Base-by-base conservation (phyloP, 2,329 filamentous ascomycete species). In the Aphanocladium album region DNA sequence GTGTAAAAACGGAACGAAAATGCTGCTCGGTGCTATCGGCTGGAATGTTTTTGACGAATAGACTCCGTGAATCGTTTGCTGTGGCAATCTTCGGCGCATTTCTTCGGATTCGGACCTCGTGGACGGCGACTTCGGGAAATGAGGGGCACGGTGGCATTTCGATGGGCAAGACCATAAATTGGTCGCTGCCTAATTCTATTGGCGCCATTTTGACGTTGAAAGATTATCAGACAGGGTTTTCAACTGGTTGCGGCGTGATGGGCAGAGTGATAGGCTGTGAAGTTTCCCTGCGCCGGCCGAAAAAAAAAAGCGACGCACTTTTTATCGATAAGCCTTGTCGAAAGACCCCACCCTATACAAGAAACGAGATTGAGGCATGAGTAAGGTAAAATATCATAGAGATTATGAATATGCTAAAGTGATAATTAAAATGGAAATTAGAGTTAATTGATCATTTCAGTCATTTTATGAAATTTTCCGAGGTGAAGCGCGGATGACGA, bases 11-110 rank as follows among this genome's bases (percentile, higher is more conserved):
- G 46, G 86, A 80, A 49, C 91, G 87, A 46, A 98, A 81, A 68
- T 93, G 90, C 1, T 80, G 73, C 60, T 91, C 87, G 5, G 91
- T 96, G 62, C 91, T 88, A 71, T 97, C 93, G 64, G 89, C 80
- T 7, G 95, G 95, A 1, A 96, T 77, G 69, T 99, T 98, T 64
- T 93, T 89, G n/a, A 96, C 72, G 75, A 96, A 99, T 19, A 99
- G 81, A 63, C 90, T 92, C 67, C 93, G 87, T 17, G 85, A 78
- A 67, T 93, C 89, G 73, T 89, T 83, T 59, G 83, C 80, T 8
- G 89, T 89, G 16, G 90, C 86, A 45, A 90, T 82, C 75, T 89
- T 91, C 63, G 93, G 92, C 50, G 87, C 82, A 74, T 98, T 93
- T 60, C 86, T 86, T 65, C 91, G 90, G 60, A 98, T 77, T 77